Conservation (phyloP, 2,329 filamentous ascomycete species). For the Exophiala calicioides region DNA sequence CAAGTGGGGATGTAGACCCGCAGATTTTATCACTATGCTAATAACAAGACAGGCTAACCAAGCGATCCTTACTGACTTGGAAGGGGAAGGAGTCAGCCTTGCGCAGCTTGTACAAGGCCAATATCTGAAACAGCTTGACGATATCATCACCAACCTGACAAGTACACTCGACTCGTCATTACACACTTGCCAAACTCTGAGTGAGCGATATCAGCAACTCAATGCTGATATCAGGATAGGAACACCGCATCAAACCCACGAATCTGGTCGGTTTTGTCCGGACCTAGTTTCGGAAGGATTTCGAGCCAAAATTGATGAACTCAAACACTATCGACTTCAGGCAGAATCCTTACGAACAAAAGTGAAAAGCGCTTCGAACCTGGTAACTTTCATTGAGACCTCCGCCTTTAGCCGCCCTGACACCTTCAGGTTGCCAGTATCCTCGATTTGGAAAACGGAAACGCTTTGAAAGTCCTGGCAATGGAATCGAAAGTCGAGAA, state of each 20-base stretch:
- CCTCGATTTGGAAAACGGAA: slow-evolving; percentile 17
- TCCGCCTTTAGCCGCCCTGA: neutral
- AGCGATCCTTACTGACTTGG: neutral
- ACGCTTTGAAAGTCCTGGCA: slow-evolving; percentile 21
- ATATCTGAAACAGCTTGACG: slow-evolving; percentile 3
- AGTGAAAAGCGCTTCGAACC: neutral
- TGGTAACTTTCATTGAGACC: neutral
- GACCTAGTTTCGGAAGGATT: neutral
- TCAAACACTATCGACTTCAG: neutral
- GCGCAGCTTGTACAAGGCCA: neutral
- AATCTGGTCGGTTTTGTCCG: neutral
- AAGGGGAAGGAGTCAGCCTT: neutral
- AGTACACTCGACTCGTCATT: no score
- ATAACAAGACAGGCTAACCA: neutral
- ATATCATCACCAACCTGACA: neutral
- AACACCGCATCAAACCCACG: neutral
- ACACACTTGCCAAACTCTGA: no score
- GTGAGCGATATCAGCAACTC: neutral
- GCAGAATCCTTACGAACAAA: neutral
- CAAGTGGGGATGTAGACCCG: neutral
- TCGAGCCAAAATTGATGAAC: neutral
- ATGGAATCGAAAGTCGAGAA: slow-evolving; percentile 25
- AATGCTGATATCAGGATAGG: neutral
- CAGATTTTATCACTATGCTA: neutral
- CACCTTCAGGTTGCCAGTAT: neutral